phyloP scores from a whole-genome alignment of 2,329 filamentous ascomycete genomes.

The Aspergillus persii region DNA sequence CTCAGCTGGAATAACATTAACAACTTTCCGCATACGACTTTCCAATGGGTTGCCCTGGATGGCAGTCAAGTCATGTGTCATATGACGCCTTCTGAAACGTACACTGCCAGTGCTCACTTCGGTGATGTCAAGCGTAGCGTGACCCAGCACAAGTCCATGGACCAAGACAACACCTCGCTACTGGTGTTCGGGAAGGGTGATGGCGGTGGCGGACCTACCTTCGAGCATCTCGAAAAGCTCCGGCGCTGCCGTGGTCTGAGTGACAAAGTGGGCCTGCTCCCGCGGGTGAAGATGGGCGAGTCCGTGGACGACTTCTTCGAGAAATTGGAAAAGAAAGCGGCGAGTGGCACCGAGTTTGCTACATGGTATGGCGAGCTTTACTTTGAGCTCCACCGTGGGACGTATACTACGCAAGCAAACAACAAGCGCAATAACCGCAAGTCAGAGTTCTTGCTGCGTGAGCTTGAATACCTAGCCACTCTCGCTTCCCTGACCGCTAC shows the following conservation, averaged over 20 bases:
- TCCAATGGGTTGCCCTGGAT: slow-evolving; percentile 96
- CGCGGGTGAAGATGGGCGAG: slow-evolving; percentile 81
- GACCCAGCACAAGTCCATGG: slow-evolving; percentile 90
- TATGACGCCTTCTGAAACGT: slow-evolving; percentile 94
- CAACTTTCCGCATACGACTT: slow-evolving; percentile 96
- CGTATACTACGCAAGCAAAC: slow-evolving; percentile 95
- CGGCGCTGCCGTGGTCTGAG: slow-evolving; percentile 86
- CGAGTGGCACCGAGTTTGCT: slow-evolving; percentile 66
- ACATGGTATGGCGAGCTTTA: slow-evolving; percentile 99
- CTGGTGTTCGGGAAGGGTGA: slow-evolving; percentile 96
- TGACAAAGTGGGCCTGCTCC: slow-evolving; percentile 79
- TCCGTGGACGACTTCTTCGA: slow-evolving; percentile 96
- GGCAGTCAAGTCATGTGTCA: slow-evolving; percentile 96
- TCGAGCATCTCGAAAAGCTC: slow-evolving; percentile 91
- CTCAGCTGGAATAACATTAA: slow-evolving; percentile 99
- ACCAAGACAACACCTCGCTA: slow-evolving; percentile 85
- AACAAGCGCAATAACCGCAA: slow-evolving; percentile 94
- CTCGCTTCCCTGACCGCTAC: slow-evolving; percentile 70
- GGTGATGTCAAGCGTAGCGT: slow-evolving; percentile 89
- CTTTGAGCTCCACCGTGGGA: slow-evolving; percentile 94
- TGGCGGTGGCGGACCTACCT: slow-evolving; percentile 91
- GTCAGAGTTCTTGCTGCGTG: slow-evolving; percentile 78
- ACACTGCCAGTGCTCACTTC: slow-evolving; percentile 91
- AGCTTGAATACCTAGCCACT: slow-evolving; percentile 84
- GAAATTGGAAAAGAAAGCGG: slow-evolving; percentile 73